Conservation (phyloP, 306 rosid genomes). For the Dalbergia oliveri region DNA sequence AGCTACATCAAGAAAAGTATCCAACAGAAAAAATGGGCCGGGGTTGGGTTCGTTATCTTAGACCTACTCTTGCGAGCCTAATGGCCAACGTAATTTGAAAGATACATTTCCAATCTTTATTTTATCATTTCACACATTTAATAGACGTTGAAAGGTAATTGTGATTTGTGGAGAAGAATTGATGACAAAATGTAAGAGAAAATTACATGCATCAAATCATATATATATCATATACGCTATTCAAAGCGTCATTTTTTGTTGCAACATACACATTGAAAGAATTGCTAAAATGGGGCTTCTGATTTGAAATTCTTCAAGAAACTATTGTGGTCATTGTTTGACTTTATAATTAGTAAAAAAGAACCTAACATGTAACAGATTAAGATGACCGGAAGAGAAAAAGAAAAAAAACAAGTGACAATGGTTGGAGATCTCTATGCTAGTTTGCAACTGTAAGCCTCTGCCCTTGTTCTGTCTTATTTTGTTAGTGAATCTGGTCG, state of each 20-base stretch:
- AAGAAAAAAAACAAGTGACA: no score
- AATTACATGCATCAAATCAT: background rate
- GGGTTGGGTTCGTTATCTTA: background rate
- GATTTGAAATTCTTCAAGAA: background rate
- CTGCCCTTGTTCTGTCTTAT: no score
- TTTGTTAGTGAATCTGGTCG: no score
- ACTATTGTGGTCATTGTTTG: background rate
- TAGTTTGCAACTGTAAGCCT: no score
- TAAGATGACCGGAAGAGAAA: background rate
- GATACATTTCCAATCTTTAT: background rate
- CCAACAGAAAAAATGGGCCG: background rate
- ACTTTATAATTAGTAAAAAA: background rate
- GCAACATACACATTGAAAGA: background rate
- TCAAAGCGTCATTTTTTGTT: conserved; percentile 16
- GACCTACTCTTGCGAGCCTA: background rate
- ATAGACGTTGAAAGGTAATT: background rate
- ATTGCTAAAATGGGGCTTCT: background rate
- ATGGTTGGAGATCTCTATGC: no score
- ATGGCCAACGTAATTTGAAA: background rate
- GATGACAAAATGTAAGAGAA: background rate
- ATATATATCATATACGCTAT: background rate
- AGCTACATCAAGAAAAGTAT: background rate
- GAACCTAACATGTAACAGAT: background rate
- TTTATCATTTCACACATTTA: conserved; percentile 5
- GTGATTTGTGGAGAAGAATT: background rate